phyloP scores from a whole-genome alignment of 768 basidiomycete species.

The Termitomyces sp. region DNA sequence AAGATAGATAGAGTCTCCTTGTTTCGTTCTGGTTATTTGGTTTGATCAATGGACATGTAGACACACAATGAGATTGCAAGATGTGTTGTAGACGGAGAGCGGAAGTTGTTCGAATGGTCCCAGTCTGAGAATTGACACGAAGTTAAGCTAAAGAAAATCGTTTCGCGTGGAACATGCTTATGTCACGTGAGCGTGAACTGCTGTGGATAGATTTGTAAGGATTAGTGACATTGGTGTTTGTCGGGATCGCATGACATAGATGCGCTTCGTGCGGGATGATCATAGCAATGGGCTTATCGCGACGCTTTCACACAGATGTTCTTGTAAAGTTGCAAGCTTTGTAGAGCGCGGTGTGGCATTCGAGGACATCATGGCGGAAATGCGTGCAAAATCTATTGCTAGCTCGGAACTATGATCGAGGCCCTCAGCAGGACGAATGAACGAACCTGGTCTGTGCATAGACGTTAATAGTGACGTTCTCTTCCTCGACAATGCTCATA shows the following conservation, averaged over 20 bases:
- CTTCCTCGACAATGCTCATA: constrained; percentile 68
- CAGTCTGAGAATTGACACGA: no score
- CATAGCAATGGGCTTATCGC: constrained; percentile 77
- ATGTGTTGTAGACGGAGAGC: no score
- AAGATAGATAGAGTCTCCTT: no score
- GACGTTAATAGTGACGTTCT: constrained; percentile 91
- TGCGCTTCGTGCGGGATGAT: constrained; percentile 76
- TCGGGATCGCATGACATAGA: constrained; percentile 47
- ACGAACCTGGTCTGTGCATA: constrained; percentile 80
- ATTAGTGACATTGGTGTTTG: constrained; percentile 8
- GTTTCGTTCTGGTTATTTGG: no score
- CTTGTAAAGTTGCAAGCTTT: constrained; percentile 72
- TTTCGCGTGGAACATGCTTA: no score
- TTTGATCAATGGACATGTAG: no score
- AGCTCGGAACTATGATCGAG: constrained; percentile 61
- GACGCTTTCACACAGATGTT: constrained; percentile 83
- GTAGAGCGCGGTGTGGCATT: constrained; percentile 86
- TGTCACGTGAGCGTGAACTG: no score
- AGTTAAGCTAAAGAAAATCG: no score
- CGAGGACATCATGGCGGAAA: constrained; percentile 83
- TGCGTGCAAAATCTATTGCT: constrained; percentile 84
- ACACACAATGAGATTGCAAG: no score
- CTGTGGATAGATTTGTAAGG: no score
- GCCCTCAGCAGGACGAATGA: not conserved
- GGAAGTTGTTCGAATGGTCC: no score